Conservation (phyloP, 208 protist genomes). For the Leishmania amazonensis region DNA sequence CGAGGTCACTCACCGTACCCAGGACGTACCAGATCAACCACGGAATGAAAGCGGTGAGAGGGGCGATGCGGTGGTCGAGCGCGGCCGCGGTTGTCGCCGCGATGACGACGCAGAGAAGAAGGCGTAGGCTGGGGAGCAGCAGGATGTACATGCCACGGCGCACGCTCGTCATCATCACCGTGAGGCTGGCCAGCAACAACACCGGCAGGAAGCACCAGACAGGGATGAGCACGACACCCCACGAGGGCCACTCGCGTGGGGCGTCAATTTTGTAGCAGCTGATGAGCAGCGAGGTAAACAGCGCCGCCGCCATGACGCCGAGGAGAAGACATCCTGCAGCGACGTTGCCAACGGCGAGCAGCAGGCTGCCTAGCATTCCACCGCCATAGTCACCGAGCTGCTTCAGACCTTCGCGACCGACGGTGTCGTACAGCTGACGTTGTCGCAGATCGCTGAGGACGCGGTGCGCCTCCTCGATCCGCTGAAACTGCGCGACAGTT, state of each 20-base stretch:
- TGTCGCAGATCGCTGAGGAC: constrained; percentile 95
- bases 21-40: constrained; percentile 39
- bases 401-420: constrained; percentile 95
- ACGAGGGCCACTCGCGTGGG: constrained; percentile 18
- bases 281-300: constrained; percentile 23
- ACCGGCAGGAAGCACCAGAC: constrained; percentile 38
- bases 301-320: constrained; percentile 12
- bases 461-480: constrained; percentile 97
- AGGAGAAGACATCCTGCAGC: constrained; percentile 20
- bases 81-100: constrained; percentile 41
- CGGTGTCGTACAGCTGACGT: constrained; percentile 95
- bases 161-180: constrained; percentile 18
- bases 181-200: constrained; percentile 28
- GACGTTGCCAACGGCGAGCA: constrained; percentile 20
- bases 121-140: constrained; percentile 14
- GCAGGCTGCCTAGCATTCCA: constrained; percentile 28
- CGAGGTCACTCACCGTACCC: constrained; percentile 29
- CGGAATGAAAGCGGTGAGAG: constrained; percentile 39
- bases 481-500: constrained; percentile 80
- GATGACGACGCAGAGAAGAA: constrained; percentile 27
- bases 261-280: constrained; percentile 35
- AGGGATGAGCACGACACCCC: constrained; percentile 38
- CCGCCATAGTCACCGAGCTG: constrained; percentile 50
- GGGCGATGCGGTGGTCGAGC: constrained; percentile 34
- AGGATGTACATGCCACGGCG: constrained; percentile 19